Conservation (phyloP, 352 stramenopile species). For the Detonula confervacea region DNA sequence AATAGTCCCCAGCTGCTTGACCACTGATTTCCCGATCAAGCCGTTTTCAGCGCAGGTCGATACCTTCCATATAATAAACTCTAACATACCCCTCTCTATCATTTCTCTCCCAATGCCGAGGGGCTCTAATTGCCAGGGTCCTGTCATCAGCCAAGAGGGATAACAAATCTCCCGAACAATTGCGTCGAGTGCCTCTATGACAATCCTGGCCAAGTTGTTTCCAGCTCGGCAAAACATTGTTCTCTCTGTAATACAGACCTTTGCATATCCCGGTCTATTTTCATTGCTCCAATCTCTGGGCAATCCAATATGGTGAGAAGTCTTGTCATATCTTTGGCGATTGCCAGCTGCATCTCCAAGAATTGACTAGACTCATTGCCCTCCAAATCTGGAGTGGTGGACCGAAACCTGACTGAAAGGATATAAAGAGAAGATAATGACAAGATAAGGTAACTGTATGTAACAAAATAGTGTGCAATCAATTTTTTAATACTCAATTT, state of each 20-base stretch:
- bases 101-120: neutral
- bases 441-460: too few species aligned
- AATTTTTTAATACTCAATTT: too few species aligned
- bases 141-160: slow-evolving; percentile 30
- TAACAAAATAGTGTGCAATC: too few species aligned
- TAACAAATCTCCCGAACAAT: slow-evolving; percentile 22
- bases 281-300: neutral
- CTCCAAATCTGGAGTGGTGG: too few species aligned
- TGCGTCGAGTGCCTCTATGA: neutral
- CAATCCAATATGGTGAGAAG: too few species aligned
- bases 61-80: slow-evolving; percentile 4
- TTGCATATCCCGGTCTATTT: neutral
- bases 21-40: slow-evolving; percentile 5
- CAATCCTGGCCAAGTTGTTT: slow-evolving; percentile 17
- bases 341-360: too few species aligned
- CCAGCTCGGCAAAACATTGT: neutral
- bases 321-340: too few species aligned
- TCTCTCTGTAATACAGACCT: neutral
- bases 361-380: too few species aligned
- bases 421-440: too few species aligned
- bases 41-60: neutral
- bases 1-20: neutral
- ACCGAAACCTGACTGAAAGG: too few species aligned
- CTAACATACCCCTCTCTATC: slow-evolving; percentile 6
- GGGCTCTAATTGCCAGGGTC: slow-evolving; percentile 21